Evolutionary conservation across 208 protist genomes (phyloP).

Genomic region (Leishmania arabica): DNA sequence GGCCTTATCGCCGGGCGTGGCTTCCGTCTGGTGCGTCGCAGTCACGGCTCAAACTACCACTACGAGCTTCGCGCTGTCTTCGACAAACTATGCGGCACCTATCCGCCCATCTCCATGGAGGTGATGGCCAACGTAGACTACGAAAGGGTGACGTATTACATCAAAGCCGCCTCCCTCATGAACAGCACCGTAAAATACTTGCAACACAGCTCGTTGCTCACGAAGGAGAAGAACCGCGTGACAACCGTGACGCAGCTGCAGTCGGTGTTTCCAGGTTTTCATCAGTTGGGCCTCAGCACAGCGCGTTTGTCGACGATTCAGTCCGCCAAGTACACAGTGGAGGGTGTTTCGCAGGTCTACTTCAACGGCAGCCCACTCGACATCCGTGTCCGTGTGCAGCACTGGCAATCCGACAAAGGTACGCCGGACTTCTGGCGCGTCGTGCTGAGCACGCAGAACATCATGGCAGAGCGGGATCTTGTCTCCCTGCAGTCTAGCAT

Average conservation of each 20-base stretch:
- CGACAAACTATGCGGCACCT: slow-evolving; percentile 50
- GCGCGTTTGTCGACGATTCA: slow-evolving; percentile 26
- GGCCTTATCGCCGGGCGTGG: slow-evolving; percentile 39
- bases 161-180: slow-evolving; percentile 38
- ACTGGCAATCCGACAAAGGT: slow-evolving; percentile 33
- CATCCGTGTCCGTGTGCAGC: slow-evolving; percentile 52
- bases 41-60: slow-evolving; percentile 26
- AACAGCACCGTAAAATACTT: slow-evolving; percentile 52
- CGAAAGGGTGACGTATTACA: slow-evolving; percentile 60
- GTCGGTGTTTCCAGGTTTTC: slow-evolving; percentile 78
- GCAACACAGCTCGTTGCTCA: slow-evolving; percentile 57
- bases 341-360: slow-evolving; percentile 53
- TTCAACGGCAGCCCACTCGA: slow-evolving; percentile 58
- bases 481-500: slow-evolving; percentile 35
- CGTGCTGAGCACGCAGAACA: slow-evolving; percentile 43
- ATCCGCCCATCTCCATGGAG: slow-evolving; percentile 72
- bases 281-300: slow-evolving; percentile 32
- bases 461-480: slow-evolving; percentile 54
- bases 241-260: slow-evolving; percentile 70
- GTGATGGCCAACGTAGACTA: slow-evolving; percentile 84
- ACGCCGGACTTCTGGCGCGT: slow-evolving; percentile 59
- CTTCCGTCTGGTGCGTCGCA: slow-evolving; percentile 61
- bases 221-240: slow-evolving; percentile 62
- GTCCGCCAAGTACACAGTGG: slow-evolving; percentile 28
- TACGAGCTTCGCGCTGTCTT: slow-evolving; percentile 72